Conservation (phyloP, 805 yeast genomes). For the Isabelozyma heimii region DNA sequence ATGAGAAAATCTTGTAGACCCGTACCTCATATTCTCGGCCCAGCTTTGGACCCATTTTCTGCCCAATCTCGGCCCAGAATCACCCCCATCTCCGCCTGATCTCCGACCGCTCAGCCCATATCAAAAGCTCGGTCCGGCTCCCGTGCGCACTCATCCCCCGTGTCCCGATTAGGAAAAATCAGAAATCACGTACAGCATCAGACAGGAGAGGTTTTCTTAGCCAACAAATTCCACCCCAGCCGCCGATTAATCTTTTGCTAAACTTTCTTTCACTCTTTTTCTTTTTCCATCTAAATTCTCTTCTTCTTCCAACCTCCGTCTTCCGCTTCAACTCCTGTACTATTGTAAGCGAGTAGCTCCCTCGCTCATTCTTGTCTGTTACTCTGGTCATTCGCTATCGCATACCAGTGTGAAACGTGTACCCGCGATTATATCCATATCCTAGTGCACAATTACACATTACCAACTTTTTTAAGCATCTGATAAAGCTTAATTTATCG, state of each 20-base stretch:
- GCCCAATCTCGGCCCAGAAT: background rate
- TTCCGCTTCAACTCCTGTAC: background rate
- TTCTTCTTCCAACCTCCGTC: too few species aligned
- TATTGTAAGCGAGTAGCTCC: background rate
- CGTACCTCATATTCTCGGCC: background rate
- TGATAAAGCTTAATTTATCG: background rate
- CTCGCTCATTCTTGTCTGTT: background rate
- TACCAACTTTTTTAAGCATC: background rate
- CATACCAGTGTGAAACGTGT: background rate
- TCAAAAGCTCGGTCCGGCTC: background rate
- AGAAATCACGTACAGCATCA: background rate
- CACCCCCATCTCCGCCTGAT: background rate
- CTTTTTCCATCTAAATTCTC: too few species aligned
- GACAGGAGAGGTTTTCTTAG: background rate
- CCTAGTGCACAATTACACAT: too few species aligned
- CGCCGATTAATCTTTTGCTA: too few species aligned
- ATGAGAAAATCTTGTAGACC: too few species aligned
- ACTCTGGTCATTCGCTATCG: background rate
- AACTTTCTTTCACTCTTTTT: background rate
- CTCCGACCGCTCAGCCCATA: background rate
- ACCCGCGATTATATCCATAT: background rate
- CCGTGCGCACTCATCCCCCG: background rate
- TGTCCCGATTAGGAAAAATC: background rate
- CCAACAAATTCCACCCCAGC: background rate
- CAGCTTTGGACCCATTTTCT: background rate